Base-by-base conservation (phyloP, 2,329 filamentous ascomycete species). In the Pseudopyricularia cyperi region DNA sequence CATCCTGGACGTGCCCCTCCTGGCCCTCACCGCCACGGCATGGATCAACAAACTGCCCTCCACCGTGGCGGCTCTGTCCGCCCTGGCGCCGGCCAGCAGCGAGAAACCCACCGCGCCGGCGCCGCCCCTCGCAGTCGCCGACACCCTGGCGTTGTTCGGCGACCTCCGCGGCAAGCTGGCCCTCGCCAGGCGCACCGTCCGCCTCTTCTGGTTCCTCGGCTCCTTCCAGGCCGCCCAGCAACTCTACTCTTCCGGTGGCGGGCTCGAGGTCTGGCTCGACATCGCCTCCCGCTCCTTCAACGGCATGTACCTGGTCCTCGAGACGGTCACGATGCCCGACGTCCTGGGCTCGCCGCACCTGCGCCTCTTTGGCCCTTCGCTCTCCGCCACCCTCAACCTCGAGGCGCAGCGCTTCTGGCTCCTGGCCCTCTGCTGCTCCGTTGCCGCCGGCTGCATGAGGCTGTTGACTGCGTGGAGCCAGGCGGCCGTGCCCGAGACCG, bases 351-450 rank as follows among this genome's bases (percentile, higher is more conserved):
- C 75, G 17, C 58, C 65, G 42, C 68, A 67, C 51, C 56, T 80
- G 55, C 67, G 75, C 47, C 63, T 78, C 12, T 81, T 83, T 67
- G 74, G 73, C 0, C 58, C 73, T 1, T 72, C 71, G 35, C 61
- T 69, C 63, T 73, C 73, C 15, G 58, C 59, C n/a, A 58, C 56
- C 26, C 59, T 85, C 4, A 70, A 78, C 46, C 55, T 74, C 22
- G 81, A 88, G 65, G 78, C 77, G 0, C 79, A 85, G 65, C 75
- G 79, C 51, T 82, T 85, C 64, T 89, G 85, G 85, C 76, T 87
- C 56, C 77, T 81, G 37, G 75, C 75, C 0, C 67, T 88, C 22
- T 66, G 66, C 11, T 74, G 76, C 53, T 77, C 74, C 1, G 65
- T 78, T 0, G 42, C 74, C 3, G 59, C 69, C 24, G 66, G 69